phyloP scores from a whole-genome alignment of 768 basidiomycete species.

The Lactarius sanguifluus region DNA sequence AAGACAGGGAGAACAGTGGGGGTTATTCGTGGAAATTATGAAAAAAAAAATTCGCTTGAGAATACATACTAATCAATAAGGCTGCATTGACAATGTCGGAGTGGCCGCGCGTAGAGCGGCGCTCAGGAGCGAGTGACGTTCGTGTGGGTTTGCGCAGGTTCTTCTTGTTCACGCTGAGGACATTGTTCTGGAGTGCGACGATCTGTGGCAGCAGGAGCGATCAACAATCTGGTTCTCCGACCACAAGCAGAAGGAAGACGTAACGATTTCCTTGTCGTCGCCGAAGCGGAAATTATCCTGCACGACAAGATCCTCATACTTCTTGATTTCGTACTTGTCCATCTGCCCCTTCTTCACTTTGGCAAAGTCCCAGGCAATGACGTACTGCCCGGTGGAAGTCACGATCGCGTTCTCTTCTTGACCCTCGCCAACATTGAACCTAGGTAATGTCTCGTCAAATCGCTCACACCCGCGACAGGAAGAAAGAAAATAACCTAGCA shows the following conservation, averaged over 20 bases:
- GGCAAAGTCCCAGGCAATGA: constrained; percentile 96
- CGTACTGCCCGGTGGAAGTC: constrained; percentile 88
- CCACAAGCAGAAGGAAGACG: constrained; percentile 37
- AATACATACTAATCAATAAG: constrained; percentile 13
- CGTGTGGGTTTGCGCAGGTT: constrained; percentile 81
- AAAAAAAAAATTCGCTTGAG: background rate
- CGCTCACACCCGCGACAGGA: background rate
- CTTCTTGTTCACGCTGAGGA: constrained; percentile 93
- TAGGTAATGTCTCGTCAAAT: constrained; percentile 36
- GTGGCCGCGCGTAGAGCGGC: constrained; percentile 27
- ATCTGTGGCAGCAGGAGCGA: constrained; percentile 53
- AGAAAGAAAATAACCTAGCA: constrained; percentile 61
- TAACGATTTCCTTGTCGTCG: constrained; percentile 95
- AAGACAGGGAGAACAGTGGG: constrained; percentile 2
- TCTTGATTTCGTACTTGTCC: constrained; percentile 95
- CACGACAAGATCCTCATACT: constrained; percentile 91
- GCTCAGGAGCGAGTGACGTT: constrained; percentile 59
- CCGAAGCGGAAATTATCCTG: constrained; percentile 99
- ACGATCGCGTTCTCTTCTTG: constrained; percentile 94
- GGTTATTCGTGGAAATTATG: background rate
- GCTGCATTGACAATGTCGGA: constrained; percentile 29
- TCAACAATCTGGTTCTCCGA: constrained; percentile 12
- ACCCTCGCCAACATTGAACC: constrained; percentile 90
- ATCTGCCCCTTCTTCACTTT: constrained; percentile 91
- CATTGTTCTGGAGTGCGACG: constrained; percentile 92